Conservation (phyloP, 2,329 filamentous ascomycete species). For the Sarocladiaceae sp. region DNA sequence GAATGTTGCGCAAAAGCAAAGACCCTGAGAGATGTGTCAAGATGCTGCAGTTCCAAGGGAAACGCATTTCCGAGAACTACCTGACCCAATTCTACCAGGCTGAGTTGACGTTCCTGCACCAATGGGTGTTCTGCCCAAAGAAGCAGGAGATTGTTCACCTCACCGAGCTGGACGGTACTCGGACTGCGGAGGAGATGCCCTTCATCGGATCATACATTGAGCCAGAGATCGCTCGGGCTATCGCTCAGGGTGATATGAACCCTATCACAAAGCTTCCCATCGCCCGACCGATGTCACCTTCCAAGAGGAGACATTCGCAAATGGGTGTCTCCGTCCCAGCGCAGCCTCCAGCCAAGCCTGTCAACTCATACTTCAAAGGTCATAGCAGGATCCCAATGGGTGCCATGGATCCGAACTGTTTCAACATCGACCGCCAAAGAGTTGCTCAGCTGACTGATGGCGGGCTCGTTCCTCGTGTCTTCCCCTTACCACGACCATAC, state of each 20-base stretch:
- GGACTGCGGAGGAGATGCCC: slow-evolving; percentile 64
- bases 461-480: slow-evolving; percentile 47
- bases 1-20: slow-evolving; percentile 84
- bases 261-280: slow-evolving; percentile 77
- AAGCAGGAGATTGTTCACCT: slow-evolving; percentile 67
- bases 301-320: slow-evolving; percentile 36
- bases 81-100: slow-evolving; percentile 76
- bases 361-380: slow-evolving; percentile 48
- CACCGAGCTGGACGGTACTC: slow-evolving; percentile 55
- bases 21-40: slow-evolving; percentile 75
- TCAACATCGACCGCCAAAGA: slow-evolving; percentile 43
- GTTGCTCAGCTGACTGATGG: slow-evolving; percentile 42
- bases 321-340: slow-evolving; percentile 14
- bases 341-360: slow-evolving; percentile 37
- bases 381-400: slow-evolving; percentile 48
- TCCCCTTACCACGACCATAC: slow-evolving; percentile 53
- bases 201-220: slow-evolving; percentile 75
- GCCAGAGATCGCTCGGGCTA: slow-evolving; percentile 60
- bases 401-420: slow-evolving; percentile 59
- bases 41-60: slow-evolving; percentile 83
- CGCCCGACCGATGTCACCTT: slow-evolving; percentile 32
- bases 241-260: slow-evolving; percentile 78
- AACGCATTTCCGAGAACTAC: slow-evolving; percentile 78
- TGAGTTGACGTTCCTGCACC: slow-evolving; percentile 87
- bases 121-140: slow-evolving; percentile 85